Conservation (phyloP, 352 stramenopile species). For the Pseudoperonospora humuli region DNA sequence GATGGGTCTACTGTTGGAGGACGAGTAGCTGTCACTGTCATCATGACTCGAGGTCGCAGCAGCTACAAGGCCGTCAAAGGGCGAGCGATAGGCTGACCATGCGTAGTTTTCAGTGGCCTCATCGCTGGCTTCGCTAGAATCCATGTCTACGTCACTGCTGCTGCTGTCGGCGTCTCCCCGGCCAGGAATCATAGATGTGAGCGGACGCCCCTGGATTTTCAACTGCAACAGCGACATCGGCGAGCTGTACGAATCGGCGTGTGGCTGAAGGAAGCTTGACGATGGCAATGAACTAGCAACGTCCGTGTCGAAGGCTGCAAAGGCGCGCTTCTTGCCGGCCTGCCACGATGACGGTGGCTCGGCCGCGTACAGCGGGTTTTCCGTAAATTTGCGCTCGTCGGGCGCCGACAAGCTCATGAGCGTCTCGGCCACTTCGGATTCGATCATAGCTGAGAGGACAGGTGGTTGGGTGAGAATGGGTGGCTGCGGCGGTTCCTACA, state of each 20-base stretch:
- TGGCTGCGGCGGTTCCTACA: constrained; percentile 7
- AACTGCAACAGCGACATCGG: constrained; percentile 37
- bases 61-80: constrained; percentile 62
- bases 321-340: constrained; percentile 41
- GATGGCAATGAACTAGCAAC: constrained; percentile 47
- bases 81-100: constrained; percentile 45
- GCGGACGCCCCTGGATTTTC: constrained; percentile 51
- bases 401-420: constrained; percentile 76
- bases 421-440: constrained; percentile 66
- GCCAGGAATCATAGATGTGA: constrained; percentile 68
- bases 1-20: constrained; percentile 46
- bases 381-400: constrained; percentile 55
- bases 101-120: constrained; percentile 25
- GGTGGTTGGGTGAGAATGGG: neutral
- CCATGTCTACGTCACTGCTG: constrained; percentile 50
- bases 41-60: constrained; percentile 44
- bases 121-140: constrained; percentile 42
- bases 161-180: constrained; percentile 28
- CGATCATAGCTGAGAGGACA: constrained; percentile 34
- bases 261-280: constrained; percentile 36
- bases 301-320: constrained; percentile 29
- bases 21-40: constrained; percentile 33
- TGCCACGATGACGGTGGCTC: constrained; percentile 49
- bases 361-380: constrained; percentile 46
- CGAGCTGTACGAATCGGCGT: constrained; percentile 13